Conservation (phyloP, 345 rosid genomes). For the Gossypium turneri region DNA sequence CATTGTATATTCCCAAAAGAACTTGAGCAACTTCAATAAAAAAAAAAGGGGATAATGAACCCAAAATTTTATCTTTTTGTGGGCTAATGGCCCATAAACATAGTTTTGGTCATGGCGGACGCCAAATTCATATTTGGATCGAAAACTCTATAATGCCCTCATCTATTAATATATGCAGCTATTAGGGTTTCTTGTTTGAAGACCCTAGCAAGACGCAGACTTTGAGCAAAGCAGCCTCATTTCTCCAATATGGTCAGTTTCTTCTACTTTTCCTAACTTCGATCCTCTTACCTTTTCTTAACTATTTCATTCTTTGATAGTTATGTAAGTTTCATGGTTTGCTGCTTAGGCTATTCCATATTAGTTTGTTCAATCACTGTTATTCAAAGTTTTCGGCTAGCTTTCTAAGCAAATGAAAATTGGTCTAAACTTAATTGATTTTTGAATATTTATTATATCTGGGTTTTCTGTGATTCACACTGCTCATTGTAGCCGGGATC, state of each 20-base stretch:
- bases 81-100: not conserved
- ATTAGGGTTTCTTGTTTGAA: not conserved
- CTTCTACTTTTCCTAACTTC: not conserved
- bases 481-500: not conserved
- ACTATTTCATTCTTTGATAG: not conserved
- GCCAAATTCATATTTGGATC: not conserved
- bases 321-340: not conserved
- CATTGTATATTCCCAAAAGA: not conserved
- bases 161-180: not conserved
- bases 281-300: not conserved
- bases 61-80: not conserved
- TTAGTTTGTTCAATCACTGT: not conserved
- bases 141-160: not conserved
- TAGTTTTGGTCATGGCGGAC: not conserved
- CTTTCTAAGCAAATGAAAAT: not conserved
- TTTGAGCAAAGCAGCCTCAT: not conserved
- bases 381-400: not conserved
- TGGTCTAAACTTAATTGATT: not conserved
- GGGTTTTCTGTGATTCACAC: not conserved
- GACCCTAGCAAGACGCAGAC: not conserved
- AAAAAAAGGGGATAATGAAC: not conserved
- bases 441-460: not conserved
- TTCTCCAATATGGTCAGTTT: slow-evolving; percentile 13
- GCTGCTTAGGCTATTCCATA: not conserved
- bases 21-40: not conserved